Base-by-base conservation (phyloP, 2,329 filamentous ascomycete genomes). In the Diaporthe australafricana region DNA sequence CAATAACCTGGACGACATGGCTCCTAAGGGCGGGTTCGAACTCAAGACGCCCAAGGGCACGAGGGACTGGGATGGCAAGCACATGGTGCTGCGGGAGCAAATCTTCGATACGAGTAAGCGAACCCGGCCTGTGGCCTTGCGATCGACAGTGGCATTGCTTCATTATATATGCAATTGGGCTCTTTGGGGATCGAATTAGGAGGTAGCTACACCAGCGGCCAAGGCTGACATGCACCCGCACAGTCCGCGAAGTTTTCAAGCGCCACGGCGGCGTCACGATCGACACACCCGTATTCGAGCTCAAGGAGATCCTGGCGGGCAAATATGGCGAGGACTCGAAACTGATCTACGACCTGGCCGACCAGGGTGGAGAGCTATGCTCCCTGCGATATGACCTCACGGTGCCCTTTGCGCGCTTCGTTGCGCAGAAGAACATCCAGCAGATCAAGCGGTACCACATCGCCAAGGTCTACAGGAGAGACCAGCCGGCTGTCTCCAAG, bases 371-470 rank as follows among this genome's bases (percentile, higher is more conserved):
- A 75, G 94, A 97, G 84, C 85, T 93, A 72, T 92, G 91, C 83
- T 95, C 94, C 27, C 87, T 97, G 74, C 91, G 94, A 78, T 97
- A 96, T 83, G 94, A 97, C 79, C 84, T 97, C 76, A 97, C 94
- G 1, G 94, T 97, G 14, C 94, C 94, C 40, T 96, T 98, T 79
- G 95, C 96, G 74, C 91, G 95, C 78, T 98, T 93, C 90, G 89
- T 98, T 74, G 95, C 95, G 94, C 97, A 97, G 83, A 88, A 92
- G 75, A 88, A 90, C 75, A 87, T 97, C 70, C 91, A 93, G 81
- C 92, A 88, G 82, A 96, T 98, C 84, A 98, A 97, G 86, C 90
- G 96, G 78, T 98, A 97, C 83, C 95, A 98, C 84, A 95, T 98
- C 77, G 95, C 94, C 77, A 95, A 95, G 81, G 93, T 95, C 65